Evolutionary conservation across 2,329 filamentous ascomycete species (phyloP), one percentile per base, ranked within the genome.

Genomic region (Apiospora hydei): DNA sequence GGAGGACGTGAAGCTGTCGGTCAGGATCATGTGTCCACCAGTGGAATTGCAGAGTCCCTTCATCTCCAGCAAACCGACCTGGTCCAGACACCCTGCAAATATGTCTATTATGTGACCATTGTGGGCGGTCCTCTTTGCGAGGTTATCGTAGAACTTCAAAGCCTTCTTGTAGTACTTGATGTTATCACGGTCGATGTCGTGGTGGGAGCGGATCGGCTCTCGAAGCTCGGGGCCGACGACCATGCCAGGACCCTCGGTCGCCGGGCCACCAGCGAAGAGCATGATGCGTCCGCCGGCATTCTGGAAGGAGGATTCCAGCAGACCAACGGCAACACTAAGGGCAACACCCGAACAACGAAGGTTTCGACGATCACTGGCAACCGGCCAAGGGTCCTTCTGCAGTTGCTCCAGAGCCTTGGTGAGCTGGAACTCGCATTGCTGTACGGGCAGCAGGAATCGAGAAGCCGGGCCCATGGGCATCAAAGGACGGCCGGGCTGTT

Each of bases 81-180:
- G 96, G 82, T 99, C 96, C 70, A 99, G 89, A 82, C 96, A 99
- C 53, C 96, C 96, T 70, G 96, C 96, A 82, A 98, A 99, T 71
- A 99, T 96, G 82, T 99, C 96, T 77, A 99, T 94, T 75, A 98
- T 94, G 80, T 99, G 96, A 30, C 96, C 96, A 78, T 99, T 99
- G 83, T 98, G 95, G 18, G 96, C 94, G 26, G 95, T 94, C 73
- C 96, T 91, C 85, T 98, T 98, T 6, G 96, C 95, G 61, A 99
- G 89, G 75, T 90, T 93, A 74, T 99, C 96, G 82, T 98, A 99
- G 83, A 98, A 98, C 91, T 95, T 80, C 11, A 98, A 84, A 30
- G 96, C 96, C 85, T 99, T 99, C 88, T 99, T 99, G 86, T 97
- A 98, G 85, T 98, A 98, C 84, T 99, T 99, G 85, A 98, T 97